Evolutionary conservation across 2,329 filamentous ascomycete species (phyloP).

Genomic region (Rutstroemia sydowiana): DNA sequence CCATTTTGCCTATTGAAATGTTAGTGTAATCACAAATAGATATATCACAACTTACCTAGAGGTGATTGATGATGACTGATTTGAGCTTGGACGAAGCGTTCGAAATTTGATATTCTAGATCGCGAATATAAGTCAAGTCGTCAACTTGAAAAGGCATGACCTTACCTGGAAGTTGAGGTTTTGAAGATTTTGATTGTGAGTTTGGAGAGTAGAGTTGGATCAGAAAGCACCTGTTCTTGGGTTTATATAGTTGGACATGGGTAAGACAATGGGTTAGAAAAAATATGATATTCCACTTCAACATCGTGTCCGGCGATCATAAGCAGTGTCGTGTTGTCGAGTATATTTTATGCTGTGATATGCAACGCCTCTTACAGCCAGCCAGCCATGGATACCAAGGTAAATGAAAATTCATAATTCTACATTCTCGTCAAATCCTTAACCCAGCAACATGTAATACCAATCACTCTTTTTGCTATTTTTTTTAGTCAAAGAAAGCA

Average conservation of each 20-base stretch:
- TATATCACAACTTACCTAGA: not conserved
- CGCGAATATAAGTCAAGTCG: not conserved
- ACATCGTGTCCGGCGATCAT: not conserved
- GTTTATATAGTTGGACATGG: conserved; percentile 4
- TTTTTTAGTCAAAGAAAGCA: too few relatives aligned
- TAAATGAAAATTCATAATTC: not conserved
- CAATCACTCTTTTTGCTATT: not conserved
- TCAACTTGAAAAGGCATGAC: not conserved
- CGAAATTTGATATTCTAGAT: not conserved
- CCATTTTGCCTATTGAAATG: conserved; percentile 1
- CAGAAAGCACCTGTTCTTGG: not conserved
- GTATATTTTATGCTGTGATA: not conserved
- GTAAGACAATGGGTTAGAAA: not conserved
- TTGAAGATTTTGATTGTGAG: not conserved
- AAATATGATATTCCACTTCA: not conserved
- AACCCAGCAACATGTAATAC: not conserved
- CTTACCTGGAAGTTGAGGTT: not conserved
- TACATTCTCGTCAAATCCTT: not conserved
- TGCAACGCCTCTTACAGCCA: not conserved
- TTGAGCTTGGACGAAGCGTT: not conserved
- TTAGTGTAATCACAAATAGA: not conserved
- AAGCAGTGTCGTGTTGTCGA: not conserved
- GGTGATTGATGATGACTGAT: not conserved
- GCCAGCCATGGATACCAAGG: not conserved
- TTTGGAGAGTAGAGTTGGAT: not conserved